Percentiles rank a stretch among this genome's conserved stretches.
These are phyloP conservation scores for Pleurozium schreberi DNA, from an alignment of 225 moss, liverwort and hornwort species.

Conservation along the genomic window DNA sequence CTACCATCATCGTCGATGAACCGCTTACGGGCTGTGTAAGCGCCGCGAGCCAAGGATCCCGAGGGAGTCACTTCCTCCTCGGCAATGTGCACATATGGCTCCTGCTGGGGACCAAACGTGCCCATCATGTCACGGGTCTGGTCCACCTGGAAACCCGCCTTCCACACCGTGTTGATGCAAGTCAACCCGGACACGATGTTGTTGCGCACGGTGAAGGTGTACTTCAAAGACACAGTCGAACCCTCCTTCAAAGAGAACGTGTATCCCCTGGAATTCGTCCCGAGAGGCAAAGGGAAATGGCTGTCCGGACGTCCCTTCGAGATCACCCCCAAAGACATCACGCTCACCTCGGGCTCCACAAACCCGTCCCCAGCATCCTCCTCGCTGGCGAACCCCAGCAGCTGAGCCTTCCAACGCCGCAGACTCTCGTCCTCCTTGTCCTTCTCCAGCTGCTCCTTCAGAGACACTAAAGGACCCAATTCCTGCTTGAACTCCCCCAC, in stretches of 20 bases:
- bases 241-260: conserved; percentile 79
- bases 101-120: conserved; percentile 73
- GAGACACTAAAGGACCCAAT: conserved; percentile 39
- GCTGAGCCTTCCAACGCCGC: conserved; percentile 91
- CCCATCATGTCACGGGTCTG: conserved; percentile 88
- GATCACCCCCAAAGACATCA: conserved; percentile 58
- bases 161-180: conserved; percentile 91
- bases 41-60: conserved; percentile 74
- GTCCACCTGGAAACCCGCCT: conserved; percentile 76
- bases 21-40: conserved; percentile 82
- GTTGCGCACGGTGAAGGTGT: conserved; percentile 66
- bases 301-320: conserved; percentile 55
- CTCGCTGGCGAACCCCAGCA: conserved; percentile 60
- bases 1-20: conserved; percentile 83
- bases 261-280: conserved; percentile 50
- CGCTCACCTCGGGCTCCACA: conserved; percentile 74
- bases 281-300: conserved; percentile 58
- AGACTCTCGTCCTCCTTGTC: conserved; percentile 90
- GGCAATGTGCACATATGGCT: conserved; percentile 67
- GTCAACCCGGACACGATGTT: conserved; percentile 91
- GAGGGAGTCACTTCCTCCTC: conserved; percentile 94
- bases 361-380: conserved; percentile 69
- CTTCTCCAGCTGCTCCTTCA: conserved; percentile 53
- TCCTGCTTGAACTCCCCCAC: conserved; percentile 31
- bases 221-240: conserved; percentile 58